phyloP scores from a whole-genome alignment of 2,329 filamentous ascomycete genomes.

The Clarireedia paspali region DNA sequence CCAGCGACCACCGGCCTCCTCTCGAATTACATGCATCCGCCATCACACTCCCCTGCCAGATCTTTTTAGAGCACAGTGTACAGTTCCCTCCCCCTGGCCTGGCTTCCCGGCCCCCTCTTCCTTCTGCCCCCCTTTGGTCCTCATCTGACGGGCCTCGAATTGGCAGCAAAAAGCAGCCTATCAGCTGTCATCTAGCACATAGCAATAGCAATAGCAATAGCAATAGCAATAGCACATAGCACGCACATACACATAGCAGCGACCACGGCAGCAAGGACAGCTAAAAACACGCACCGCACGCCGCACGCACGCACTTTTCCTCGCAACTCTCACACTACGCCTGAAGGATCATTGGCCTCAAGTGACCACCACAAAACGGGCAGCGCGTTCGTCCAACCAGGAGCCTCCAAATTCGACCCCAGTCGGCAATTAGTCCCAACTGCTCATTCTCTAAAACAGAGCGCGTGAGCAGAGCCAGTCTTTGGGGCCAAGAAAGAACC shows the following conservation, averaged over 20 bases:
- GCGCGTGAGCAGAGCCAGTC: slow-evolving; percentile 30
- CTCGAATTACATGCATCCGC: no score
- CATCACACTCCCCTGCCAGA: no score
- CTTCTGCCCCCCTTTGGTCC: no score
- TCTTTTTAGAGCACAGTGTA: no score
- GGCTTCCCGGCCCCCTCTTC: no score
- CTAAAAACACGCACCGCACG: not conserved
- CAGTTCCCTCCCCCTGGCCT: no score
- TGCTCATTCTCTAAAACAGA: not conserved
- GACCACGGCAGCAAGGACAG: not conserved
- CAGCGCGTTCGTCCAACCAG: not conserved
- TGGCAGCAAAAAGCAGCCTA: no score
- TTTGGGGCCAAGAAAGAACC: slow-evolving; percentile 25
- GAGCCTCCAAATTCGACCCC: not conserved
- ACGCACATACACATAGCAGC: no score
- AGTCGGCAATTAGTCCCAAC: not conserved
- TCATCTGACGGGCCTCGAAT: no score
- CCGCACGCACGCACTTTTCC: not conserved
- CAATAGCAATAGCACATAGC: no score
- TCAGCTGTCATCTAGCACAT: no score
- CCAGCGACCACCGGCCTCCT: not conserved
- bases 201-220: no score
- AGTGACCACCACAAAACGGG: not conserved
- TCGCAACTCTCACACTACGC: not conserved
- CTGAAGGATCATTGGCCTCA: not conserved